Evolutionary conservation across 2,329 filamentous ascomycete genomes (phyloP), one percentile per base, ranked within the genome.

Genomic region (Sporothrix curviconia): DNA sequence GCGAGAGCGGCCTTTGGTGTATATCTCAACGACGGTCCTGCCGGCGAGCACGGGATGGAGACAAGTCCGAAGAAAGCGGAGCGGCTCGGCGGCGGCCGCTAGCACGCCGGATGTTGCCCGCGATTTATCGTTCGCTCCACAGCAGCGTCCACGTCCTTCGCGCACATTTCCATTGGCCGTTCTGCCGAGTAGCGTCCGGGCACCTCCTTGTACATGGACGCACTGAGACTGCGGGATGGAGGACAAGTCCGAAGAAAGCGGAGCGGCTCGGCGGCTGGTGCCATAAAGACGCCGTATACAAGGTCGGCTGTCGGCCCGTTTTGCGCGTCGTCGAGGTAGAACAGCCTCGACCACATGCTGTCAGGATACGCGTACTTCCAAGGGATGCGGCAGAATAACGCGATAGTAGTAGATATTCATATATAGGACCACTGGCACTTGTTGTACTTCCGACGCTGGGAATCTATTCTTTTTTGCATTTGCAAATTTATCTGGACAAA

Each of bases 91-190:
- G 1, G 69, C 71, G 1, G 64, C 62, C 1, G 74, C 65, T 12
- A 83, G 87, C 71, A 19, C 84, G 74, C 34, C 83, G 76, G 22
- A 85, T 76, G 67, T 86, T 84, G 8, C n/a, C 84, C 84, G 74
- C 76, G 85, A 69, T n/a, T 87, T 88, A 69, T 89, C 85, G 66
- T n/a, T 88, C 85, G 0, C 83, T 77, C 79, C 84, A 88, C 4
- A 88, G 74, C 22, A 89, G 72, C 1, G 83, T 88, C n/a, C 28
- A 89, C 79, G 64, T 84, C 78, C 30, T 86, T n/a, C n/a, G n/a
- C 82, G 0, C 80, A 78, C 2, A 87, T 81, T 5, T 74, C 69
- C 71, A 84, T 78, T n/a, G n/a, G 14, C 81, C 80, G 15, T 76
- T 74, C 62, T 82, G 76, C 62, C 78, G n/a, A n/a, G n/a, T n/a